These are phyloP conservation scores for Rosa lucieae DNA, from an alignment of 306 rosid genomes.

Conservation along the genomic window DNA sequence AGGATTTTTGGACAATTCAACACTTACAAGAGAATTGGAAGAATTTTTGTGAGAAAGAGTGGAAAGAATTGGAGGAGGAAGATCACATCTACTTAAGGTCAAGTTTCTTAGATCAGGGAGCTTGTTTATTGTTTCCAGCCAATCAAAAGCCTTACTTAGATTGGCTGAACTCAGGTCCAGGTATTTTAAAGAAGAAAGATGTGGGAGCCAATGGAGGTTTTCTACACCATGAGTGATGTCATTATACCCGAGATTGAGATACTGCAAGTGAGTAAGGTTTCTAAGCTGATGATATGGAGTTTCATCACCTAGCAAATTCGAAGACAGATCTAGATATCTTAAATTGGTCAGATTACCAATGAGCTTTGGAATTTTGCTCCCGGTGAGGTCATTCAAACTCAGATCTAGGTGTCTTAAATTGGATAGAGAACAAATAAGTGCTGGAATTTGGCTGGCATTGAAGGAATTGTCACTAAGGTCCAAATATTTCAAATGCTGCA, in stretches of 20 bases:
- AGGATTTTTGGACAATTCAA: neutral
- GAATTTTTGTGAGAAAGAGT: neutral
- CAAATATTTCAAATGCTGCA: neutral
- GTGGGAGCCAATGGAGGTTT: neutral
- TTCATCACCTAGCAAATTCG: neutral
- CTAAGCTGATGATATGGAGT: neutral
- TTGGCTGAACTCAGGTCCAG: neutral
- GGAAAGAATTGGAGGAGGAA: neutral
- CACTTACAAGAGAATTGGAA: neutral
- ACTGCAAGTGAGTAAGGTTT: neutral
- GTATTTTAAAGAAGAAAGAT: constrained; percentile 1
- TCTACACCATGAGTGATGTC: rapidly evolving
- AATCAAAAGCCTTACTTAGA: neutral
- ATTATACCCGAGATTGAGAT: neutral
- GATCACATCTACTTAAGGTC: too few relatives aligned
- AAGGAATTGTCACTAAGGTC: too few relatives aligned
- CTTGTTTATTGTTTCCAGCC: neutral
- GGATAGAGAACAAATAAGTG: neutral
- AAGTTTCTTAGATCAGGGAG: constrained; percentile 5
- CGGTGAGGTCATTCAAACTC: neutral
- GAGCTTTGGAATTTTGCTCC: neutral
- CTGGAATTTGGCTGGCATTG: too few relatives aligned
- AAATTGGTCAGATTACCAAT: neutral
- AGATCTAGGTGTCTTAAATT: neutral
- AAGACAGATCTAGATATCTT: neutral